Evolutionary conservation across 2,329 filamentous ascomycete genomes (phyloP), one percentile per base, ranked within the genome.

Genomic region (Cladophialophora psammophila): DNA sequence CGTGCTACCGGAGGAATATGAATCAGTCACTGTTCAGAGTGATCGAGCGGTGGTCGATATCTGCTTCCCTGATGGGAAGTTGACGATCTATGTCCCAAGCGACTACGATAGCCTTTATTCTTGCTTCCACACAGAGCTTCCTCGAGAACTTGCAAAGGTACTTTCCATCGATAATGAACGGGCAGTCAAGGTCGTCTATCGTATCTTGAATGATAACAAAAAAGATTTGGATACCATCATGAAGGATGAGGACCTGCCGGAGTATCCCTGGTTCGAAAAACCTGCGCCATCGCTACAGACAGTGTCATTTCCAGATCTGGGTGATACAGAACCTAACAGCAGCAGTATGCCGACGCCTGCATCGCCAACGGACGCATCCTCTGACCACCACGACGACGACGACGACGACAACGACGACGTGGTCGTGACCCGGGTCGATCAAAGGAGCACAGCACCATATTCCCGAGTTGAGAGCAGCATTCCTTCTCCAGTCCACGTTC

Each of bases 121-220:
- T n/a, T 69, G 65, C 61, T 65, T 67, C 26, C 55, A 66, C 54
- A 63, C 64, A n/a, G 64, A 69, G 52, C 55, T 69, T 36, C 67
- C 67, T 20, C 50, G 31, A 58, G 34, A 57, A 31, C 64, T 69
- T 35, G 26, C 61, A 4, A 55, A 45, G 4, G 9, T 65, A n/a
- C 57, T 69, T 32, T n/a, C 34, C 6, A 57, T 67, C 38, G 18
- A 59, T 15, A 54, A 60, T 13, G 18, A 20, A 63, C 13, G 34
- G 15, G 65, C 65, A 18, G 38, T 60, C 15, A 67, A 67, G 62
- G 53, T 56, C 20, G 54, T 69, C 26, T 67, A 69, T 52, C 67
- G 67, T 7, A 67, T 69, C 50, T 40, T 69, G 35, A 69, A 69
- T 48, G 65, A 67, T 31, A 36, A 9, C 6, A 38, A 63, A 15